Evolutionary conservation across 768 basidiomycete species (phyloP).

Genomic region (Nevesoporus exiguus): DNA sequence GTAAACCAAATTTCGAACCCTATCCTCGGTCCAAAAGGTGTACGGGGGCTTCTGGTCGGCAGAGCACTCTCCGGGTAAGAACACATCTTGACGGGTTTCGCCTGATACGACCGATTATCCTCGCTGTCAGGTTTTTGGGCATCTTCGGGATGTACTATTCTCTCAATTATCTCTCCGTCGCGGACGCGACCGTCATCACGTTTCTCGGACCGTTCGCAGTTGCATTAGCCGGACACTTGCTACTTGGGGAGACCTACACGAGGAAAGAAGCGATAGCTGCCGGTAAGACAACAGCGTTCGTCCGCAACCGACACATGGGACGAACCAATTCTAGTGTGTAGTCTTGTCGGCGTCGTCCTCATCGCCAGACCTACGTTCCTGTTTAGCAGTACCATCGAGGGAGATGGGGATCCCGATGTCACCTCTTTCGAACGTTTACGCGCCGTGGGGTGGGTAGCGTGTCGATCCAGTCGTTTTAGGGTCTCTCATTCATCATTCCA

Average conservation of each 20-base stretch:
- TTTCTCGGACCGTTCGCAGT: slow-evolving; percentile 71
- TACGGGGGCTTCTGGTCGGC: slow-evolving; percentile 52
- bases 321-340: slow-evolving; percentile 41
- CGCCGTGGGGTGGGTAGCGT: slow-evolving; percentile 52
- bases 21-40: slow-evolving; percentile 63
- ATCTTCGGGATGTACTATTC: slow-evolving; percentile 69
- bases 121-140: slow-evolving; percentile 58
- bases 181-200: slow-evolving; percentile 73
- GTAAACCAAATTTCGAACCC: slow-evolving; percentile 51
- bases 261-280: slow-evolving; percentile 55
- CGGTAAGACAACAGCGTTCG: slow-evolving; percentile 25
- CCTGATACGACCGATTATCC: not conserved
- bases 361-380: slow-evolving; percentile 77
- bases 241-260: slow-evolving; percentile 59
- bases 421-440: slow-evolving; percentile 42
- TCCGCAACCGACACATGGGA: not conserved
- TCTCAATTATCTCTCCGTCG: slow-evolving; percentile 69
- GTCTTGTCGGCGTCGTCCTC: slow-evolving; percentile 72
- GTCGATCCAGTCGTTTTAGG: not conserved
- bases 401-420: slow-evolving; percentile 1
- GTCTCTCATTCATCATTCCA: slow-evolving; percentile 21
- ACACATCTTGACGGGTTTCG: not conserved
- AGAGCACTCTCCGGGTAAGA: slow-evolving; percentile 65
- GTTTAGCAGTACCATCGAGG: slow-evolving; percentile 45
- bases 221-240: slow-evolving; percentile 56